Percentiles rank a stretch among this genome's conserved stretches.
These are phyloP conservation scores for Hyphopichia burtonii DNA, from an alignment of 1,139 yeast genomes.

Conservation along the genomic window DNA sequence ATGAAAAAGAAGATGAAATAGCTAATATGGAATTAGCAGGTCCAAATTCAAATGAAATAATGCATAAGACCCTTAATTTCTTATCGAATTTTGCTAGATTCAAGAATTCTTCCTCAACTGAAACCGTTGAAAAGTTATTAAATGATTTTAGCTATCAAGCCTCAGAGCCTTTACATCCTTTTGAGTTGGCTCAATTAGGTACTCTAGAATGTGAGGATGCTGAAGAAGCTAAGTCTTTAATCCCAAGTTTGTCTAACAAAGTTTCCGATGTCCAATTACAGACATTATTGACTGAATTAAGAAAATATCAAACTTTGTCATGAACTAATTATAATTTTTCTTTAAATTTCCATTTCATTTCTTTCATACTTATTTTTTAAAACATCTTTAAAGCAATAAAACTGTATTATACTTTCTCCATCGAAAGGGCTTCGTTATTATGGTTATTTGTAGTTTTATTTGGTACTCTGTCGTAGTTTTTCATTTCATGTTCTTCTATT, in stretches of 20 bases:
- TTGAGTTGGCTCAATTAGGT: slow-evolving; percentile 93
- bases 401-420: background rate
- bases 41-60: slow-evolving; percentile 59
- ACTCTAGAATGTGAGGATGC: slow-evolving; percentile 94
- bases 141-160: slow-evolving; percentile 65
- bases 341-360: background rate
- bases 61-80: slow-evolving; percentile 90
- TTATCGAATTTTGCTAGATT: slow-evolving; percentile 84
- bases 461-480: too few relatives aligned
- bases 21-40: slow-evolving; percentile 72
- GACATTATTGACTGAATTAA: slow-evolving; percentile 79
- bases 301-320: slow-evolving; percentile 56
- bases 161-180: slow-evolving; percentile 75
- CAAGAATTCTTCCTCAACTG: slow-evolving; percentile 87
- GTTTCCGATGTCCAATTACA: slow-evolving; percentile 87
- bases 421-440: background rate
- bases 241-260: slow-evolving; percentile 80
- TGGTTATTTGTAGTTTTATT: too few relatives aligned
- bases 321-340: slow-evolving; percentile 9
- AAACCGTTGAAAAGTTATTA: slow-evolving; percentile 86
- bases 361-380: background rate
- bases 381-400: background rate
- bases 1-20: slow-evolving; percentile 58
- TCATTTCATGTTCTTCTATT: too few relatives aligned
- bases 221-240: slow-evolving; percentile 92